A percentile compares a stretch with the other conserved stretches of the same genome.
These are phyloP conservation scores for Cryptococcus amylolentus DNA, from an alignment of 1,284 basidiomycete genomes.

Conservation along the genomic window DNA sequence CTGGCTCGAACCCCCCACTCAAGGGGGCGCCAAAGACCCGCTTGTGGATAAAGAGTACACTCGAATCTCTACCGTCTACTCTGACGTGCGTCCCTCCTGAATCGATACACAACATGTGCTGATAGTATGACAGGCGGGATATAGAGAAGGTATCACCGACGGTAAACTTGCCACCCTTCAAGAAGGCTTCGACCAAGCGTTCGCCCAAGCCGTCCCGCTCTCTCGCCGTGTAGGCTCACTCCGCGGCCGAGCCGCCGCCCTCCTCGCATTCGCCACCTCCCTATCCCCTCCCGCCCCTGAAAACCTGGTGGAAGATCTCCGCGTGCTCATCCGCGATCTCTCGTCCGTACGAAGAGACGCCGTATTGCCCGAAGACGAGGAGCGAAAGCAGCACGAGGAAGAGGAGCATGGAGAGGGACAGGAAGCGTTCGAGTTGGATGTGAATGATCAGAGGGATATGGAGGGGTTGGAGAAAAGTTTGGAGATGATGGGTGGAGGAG, in stretches of 20 bases:
- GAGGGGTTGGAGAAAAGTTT: constrained; percentile 51
- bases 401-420: constrained; percentile 40
- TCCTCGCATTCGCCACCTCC: constrained; percentile 30
- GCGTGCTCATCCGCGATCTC: constrained; percentile 55
- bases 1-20: constrained; percentile 35
- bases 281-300: constrained; percentile 55
- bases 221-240: constrained; percentile 51
- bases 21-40: constrained; percentile 37
- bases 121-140: constrained; percentile 50
- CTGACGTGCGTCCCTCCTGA: constrained; percentile 36
- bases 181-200: constrained; percentile 54
- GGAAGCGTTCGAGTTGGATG: constrained; percentile 63
- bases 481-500: constrained; percentile 46
- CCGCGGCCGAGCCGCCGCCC: constrained; percentile 49
- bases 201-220: constrained; percentile 49
- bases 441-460: constrained; percentile 54
- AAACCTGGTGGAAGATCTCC: constrained; percentile 62
- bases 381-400: constrained; percentile 42
- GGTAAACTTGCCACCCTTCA: constrained; percentile 56
- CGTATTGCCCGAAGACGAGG: constrained; percentile 40
- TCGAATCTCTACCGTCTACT: constrained; percentile 40
- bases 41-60: constrained; percentile 45
- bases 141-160: constrained; percentile 56
- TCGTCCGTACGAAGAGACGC: constrained; percentile 30
- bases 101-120: not conserved